phyloP scores from a whole-genome alignment of 2,329 filamentous ascomycete genomes.

The Berkeleyomyces rouxiae region DNA sequence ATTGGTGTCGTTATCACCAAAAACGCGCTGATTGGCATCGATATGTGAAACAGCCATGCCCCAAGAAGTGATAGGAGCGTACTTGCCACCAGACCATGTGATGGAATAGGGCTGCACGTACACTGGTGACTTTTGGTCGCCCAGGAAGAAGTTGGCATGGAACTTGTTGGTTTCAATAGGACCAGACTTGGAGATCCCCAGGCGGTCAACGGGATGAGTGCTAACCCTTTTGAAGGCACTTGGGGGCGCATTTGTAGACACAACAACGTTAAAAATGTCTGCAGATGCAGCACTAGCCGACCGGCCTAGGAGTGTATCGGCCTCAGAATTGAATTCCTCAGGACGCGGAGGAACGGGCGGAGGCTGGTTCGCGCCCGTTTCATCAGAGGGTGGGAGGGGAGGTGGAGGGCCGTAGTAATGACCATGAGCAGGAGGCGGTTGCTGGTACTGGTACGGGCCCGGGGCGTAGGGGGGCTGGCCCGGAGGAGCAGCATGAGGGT shows the following conservation, averaged over 20 bases:
- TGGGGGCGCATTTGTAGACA: constrained; percentile 36
- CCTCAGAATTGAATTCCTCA: not conserved
- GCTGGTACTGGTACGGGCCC: constrained; percentile 13
- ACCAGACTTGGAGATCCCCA: constrained; percentile 29
- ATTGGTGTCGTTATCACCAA: constrained; percentile 38
- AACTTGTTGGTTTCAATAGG: constrained; percentile 65
- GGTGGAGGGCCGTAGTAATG: not conserved
- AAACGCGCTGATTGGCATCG: constrained; percentile 49
- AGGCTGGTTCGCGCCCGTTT: constrained; percentile 1
- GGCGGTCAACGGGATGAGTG: constrained; percentile 42
- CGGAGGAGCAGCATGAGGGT: not conserved
- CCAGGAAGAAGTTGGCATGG: constrained; percentile 66
- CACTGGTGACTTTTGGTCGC: constrained; percentile 47
- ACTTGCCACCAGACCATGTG: constrained; percentile 48
- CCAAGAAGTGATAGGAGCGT: constrained; percentile 20
- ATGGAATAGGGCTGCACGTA: constrained; percentile 66
- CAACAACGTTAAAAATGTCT: constrained; percentile 40
- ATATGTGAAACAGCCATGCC: constrained; percentile 65
- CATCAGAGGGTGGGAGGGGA: not conserved
- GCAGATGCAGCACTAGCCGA: constrained; percentile 17
- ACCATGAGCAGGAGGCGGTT: not conserved
- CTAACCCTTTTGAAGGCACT: constrained; percentile 28
- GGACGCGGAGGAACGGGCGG: constrained; percentile 13
- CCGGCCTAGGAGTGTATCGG: constrained; percentile 1
- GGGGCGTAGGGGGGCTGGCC: constrained; percentile 3